Evolutionary conservation across 352 stramenopile genomes (phyloP).

Genomic region (Elongisporangium undulatum): DNA sequence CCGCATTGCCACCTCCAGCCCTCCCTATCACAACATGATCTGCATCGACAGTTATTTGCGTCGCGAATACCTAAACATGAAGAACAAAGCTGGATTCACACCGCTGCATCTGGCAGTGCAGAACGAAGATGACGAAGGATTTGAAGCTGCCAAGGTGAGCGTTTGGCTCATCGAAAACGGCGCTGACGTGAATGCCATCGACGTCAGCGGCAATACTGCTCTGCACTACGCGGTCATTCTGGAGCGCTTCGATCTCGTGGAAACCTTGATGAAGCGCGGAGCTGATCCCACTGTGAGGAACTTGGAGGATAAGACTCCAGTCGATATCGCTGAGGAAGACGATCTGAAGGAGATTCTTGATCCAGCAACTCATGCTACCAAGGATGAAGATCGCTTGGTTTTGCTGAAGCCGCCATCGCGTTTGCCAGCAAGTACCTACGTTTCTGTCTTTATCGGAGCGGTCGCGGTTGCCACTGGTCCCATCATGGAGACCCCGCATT

Average conservation of each 20-base stretch:
- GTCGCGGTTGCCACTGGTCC: conserved; percentile 76
- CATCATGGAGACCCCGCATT: conserved; percentile 87
- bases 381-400: conserved; percentile 21
- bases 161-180: conserved; percentile 89
- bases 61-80: conserved; percentile 84
- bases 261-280: conserved; percentile 85
- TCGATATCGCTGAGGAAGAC: conserved; percentile 74
- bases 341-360: conserved; percentile 77
- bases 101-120: conserved; percentile 78
- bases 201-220: conserved; percentile 81
- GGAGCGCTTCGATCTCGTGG: conserved; percentile 73
- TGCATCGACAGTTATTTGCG: conserved; percentile 81
- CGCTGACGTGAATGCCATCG: conserved; percentile 66
- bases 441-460: conserved; percentile 81
- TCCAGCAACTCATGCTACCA: conserved; percentile 32
- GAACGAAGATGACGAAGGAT: conserved; percentile 88
- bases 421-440: conserved; percentile 77
- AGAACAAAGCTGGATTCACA: conserved; percentile 82
- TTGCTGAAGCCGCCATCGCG: conserved; percentile 49
- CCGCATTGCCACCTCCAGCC: conserved; percentile 60
- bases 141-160: conserved; percentile 80
- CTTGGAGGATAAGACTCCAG: conserved; percentile 49
- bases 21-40: conserved; percentile 87
- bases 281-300: conserved; percentile 76
- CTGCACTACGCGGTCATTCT: conserved; percentile 85